Percentiles rank a stretch among this genome's conserved stretches.
Evolutionary conservation across 202 grass and related monocot genomes (phyloP).

Genomic region (Bolboschoenoplectus hybrid): DNA sequence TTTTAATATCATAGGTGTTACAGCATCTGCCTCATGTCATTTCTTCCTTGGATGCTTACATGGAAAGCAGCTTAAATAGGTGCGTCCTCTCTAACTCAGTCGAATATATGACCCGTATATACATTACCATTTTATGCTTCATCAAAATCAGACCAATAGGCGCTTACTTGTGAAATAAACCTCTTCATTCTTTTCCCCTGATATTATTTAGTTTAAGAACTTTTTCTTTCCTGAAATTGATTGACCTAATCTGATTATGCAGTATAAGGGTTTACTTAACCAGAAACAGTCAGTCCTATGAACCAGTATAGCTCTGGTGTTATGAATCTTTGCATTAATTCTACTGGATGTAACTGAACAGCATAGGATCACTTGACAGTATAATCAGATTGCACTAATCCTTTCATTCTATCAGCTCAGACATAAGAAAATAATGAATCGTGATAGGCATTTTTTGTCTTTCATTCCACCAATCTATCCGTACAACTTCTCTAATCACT

Average conservation of each 20-base stretch:
- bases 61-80: slow-evolving; percentile 85
- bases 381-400: no score
- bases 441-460: no score
- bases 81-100: slow-evolving; percentile 32
- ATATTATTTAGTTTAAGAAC: slow-evolving; percentile 32
- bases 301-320: not conserved
- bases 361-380: no score
- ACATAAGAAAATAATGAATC: no score
- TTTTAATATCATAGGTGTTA: slow-evolving; percentile 35
- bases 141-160: slow-evolving; percentile 2
- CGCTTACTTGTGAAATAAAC: not conserved
- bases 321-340: not conserved
- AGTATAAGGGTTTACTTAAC: not conserved
- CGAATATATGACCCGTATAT: not conserved
- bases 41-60: slow-evolving; percentile 89
- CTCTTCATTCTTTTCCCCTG: not conserved
- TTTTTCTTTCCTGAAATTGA: not conserved
- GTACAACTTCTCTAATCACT: not conserved
- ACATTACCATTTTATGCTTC: not conserved
- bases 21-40: slow-evolving; percentile 79
- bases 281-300: not conserved
- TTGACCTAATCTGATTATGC: not conserved
- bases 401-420: no score
- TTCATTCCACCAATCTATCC: no score
- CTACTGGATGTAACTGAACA: not conserved